Base-by-base conservation (phyloP, 257 asterid species). In the Solanum pimpinellifolium region DNA sequence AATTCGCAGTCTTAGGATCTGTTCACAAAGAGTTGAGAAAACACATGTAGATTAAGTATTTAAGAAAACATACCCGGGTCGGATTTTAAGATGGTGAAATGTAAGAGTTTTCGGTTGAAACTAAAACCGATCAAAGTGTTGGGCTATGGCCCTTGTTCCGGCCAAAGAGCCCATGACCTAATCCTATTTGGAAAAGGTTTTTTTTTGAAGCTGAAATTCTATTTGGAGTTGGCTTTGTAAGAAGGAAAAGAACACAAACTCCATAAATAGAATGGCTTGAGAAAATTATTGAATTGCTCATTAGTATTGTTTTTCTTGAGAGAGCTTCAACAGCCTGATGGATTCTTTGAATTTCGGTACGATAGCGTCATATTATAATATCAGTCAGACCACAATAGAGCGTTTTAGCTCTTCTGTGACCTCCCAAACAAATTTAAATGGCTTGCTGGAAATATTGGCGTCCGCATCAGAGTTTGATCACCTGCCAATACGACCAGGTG, bases 381-480 rank as follows among this genome's bases (percentile, higher is more conserved):
- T 91, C 83, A 91, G 89, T 59, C 88, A 88, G 86, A 91, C 92
- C 21, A 91, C 93, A 37, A 88, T 91, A 80, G 93, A 91, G 65
- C 92, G 93, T 7, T 91, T 91, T 20, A 91, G 93, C 74, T 88
- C 91, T 84, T 89, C 90, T 62, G 87, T 91, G 87, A 91, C 85
- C 81, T 68, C 90, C 65, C 85, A 88, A 86, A 88, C 92, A 8
- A 91, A 89, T 85, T 86, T 91, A 89, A 91, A 91, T 84, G 92
- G 93, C 33, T 87, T 89, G 37, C 84, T 89, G 31, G 93, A 91
- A 66, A 91, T 89, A 68, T 86, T 91, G 89, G 86, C 93, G 4
- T 88, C 93, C 29, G 93, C 92, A 42, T 88, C 91, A 3, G 93
- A 91, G 89, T 91, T 85, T 42, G 91, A 89, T 75, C 90, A 83